A percentile compares a stretch with the other conserved stretches of the same genome.
Conservation (phyloP, 306 rosid species). For the Oxytropis ochrocephala region DNA sequence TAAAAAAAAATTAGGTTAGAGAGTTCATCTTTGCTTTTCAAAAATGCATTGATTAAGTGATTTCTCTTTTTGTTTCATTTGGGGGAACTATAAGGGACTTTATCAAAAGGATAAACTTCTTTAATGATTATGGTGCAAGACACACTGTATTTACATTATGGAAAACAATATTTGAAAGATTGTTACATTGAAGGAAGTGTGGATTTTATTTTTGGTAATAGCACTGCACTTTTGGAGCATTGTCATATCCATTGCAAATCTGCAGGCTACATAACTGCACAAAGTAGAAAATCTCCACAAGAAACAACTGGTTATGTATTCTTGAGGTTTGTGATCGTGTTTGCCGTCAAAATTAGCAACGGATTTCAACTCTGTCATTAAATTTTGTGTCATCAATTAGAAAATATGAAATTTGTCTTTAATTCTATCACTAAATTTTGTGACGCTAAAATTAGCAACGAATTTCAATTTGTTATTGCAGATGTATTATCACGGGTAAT, state of each 20-base stretch:
- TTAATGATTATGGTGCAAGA: slow-evolving; percentile 45
- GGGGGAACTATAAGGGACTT: too few relatives aligned
- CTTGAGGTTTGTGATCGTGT: slow-evolving; percentile 44
- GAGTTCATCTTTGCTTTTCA: too few relatives aligned
- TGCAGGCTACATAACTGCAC: slow-evolving; percentile 81
- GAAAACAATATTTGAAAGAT: slow-evolving; percentile 77
- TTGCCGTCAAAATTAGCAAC: background rate
- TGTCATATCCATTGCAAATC: slow-evolving; percentile 87
- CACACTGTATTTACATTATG: slow-evolving; percentile 74
- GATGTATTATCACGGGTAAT: slow-evolving; percentile 80
- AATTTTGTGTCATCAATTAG: too few relatives aligned
- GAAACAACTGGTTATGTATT: slow-evolving; percentile 88
- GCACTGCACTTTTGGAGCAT: slow-evolving; percentile 85
- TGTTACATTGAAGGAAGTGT: slow-evolving; percentile 95
- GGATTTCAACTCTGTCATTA: too few relatives aligned
- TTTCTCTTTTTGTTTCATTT: too few relatives aligned
- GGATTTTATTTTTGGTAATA: slow-evolving; percentile 83
- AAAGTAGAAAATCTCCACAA: slow-evolving; percentile 69
- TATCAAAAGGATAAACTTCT: too few relatives aligned
- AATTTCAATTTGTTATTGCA: slow-evolving; percentile 18
- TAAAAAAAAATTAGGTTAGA: too few relatives aligned
- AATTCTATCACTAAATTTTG: too few relatives aligned
- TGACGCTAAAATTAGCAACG: too few relatives aligned
- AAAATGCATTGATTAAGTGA: too few relatives aligned
- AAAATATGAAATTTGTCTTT: too few relatives aligned